phyloP scores from a whole-genome alignment of 306 rosid species.

The Comarum palustre region DNA sequence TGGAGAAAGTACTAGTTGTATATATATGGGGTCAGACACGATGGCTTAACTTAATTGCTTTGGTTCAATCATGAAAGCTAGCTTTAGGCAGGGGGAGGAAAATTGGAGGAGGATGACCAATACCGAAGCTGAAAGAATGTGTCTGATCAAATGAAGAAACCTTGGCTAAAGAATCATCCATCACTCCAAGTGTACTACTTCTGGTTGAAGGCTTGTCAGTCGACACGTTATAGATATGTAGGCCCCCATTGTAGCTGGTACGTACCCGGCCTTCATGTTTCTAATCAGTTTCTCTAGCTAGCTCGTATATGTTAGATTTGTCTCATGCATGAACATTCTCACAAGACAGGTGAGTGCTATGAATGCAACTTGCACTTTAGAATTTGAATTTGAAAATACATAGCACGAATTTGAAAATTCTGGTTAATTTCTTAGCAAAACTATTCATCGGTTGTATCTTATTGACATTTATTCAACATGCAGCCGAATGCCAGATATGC shows the following conservation, averaged over 20 bases:
- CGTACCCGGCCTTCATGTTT: neutral
- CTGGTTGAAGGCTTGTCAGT: neutral
- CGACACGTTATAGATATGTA: neutral
- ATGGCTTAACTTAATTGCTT: neutral
- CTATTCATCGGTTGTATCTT: neutral
- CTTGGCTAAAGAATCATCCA: neutral
- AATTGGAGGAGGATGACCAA: slow-evolving; percentile 3
- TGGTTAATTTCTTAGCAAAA: neutral
- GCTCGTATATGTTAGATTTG: neutral
- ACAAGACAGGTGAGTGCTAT: neutral
- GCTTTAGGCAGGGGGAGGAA: neutral
- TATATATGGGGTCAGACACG: slow-evolving; percentile 15
- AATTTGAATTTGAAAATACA: neutral
- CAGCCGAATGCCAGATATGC: neutral
- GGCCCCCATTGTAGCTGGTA: neutral
- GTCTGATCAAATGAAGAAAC: slow-evolving; percentile 20
- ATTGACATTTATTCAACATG: no score
- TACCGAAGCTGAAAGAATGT: neutral
- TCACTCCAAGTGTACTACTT: neutral
- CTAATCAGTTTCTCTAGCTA: neutral
- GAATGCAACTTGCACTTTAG: neutral
- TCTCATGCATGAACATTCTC: neutral
- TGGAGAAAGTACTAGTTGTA: neutral
- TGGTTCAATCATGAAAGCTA: slow-evolving; percentile 6
- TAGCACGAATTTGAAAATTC: neutral